Conservation (phyloP, 495 filamentous ascomycete genomes). For the Tuber magnatum region DNA sequence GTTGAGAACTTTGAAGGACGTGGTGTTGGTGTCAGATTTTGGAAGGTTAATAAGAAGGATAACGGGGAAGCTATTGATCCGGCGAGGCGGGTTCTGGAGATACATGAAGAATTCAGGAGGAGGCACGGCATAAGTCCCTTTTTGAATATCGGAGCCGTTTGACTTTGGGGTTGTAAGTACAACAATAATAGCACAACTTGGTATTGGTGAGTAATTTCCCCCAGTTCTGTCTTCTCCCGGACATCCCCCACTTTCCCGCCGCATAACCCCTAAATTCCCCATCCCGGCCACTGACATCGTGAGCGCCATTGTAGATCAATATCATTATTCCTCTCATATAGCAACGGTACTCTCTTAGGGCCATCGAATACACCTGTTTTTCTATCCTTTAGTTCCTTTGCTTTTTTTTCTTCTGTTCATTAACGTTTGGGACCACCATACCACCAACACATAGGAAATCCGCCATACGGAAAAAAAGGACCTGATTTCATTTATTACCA, state of each 20-base stretch:
- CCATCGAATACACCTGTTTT: neutral
- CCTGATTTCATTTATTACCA: neutral
- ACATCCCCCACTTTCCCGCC: neutral
- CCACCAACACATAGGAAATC: neutral
- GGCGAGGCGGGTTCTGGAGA: slow-evolving; percentile 18
- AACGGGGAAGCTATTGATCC: slow-evolving; percentile 14
- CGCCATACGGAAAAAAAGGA: neutral
- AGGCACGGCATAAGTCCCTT: neutral
- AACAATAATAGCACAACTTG: neutral
- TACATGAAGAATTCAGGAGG: slow-evolving; percentile 15
- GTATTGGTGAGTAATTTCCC: neutral
- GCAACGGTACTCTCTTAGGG: neutral
- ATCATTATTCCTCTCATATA: neutral
- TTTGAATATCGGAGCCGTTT: neutral
- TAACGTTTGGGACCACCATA: neutral
- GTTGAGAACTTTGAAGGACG: slow-evolving; percentile 16
- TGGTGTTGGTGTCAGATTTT: slow-evolving; percentile 23
- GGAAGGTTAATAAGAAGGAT: slow-evolving; percentile 33
- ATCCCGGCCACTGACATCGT: neutral
- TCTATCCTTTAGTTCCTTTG: neutral
- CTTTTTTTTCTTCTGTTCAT: neutral
- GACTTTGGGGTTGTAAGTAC: neutral
- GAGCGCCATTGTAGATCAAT: neutral
- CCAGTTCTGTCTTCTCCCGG: neutral
- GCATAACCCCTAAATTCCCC: neutral